Percentiles rank a stretch among this genome's conserved stretches.
These are phyloP conservation scores for Lasiodiplodia theobromae DNA, from an alignment of 2,329 filamentous ascomycete genomes.

Conservation along the genomic window DNA sequence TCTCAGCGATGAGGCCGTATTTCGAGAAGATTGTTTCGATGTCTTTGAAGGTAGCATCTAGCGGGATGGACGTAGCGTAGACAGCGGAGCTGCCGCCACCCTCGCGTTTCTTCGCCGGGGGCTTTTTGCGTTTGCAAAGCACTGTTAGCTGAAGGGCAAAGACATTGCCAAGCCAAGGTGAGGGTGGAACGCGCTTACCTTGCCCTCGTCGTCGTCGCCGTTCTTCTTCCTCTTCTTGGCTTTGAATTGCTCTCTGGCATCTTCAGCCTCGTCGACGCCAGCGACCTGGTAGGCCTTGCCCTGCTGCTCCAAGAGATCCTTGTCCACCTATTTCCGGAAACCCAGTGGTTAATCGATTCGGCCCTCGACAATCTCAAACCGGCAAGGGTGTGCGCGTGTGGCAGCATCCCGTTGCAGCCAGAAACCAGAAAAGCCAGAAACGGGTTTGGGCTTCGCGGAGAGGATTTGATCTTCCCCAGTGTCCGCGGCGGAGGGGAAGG, in stretches of 20 bases:
- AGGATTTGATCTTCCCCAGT: constrained; percentile 1
- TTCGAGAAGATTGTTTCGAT: constrained; percentile 85
- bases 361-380: constrained; percentile 23
- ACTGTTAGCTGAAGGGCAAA: constrained; percentile 37
- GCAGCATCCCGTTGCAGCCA: constrained; percentile 30
- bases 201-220: constrained; percentile 9
- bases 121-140: background rate
- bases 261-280: constrained; percentile 52
- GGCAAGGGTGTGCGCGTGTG: constrained; percentile 10
- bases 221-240: constrained; percentile 16
- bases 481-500: constrained; percentile 28
- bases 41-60: constrained; percentile 79
- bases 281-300: constrained; percentile 66
- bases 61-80: constrained; percentile 87
- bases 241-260: constrained; percentile 1
- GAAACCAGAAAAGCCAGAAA: constrained; percentile 34
- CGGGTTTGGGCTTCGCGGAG: constrained; percentile 33
- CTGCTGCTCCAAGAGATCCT: constrained; percentile 66
- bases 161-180: constrained; percentile 38
- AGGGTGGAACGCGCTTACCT: background rate
- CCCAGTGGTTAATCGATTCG: constrained; percentile 38
- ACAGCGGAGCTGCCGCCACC: constrained; percentile 55
- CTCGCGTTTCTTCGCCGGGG: background rate
- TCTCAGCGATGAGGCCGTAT: constrained; percentile 90
- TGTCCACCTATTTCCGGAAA: constrained; percentile 60